These are phyloP conservation scores for Pyrus betulifolia DNA, from an alignment of 306 rosid genomes.

Conservation along the genomic window DNA sequence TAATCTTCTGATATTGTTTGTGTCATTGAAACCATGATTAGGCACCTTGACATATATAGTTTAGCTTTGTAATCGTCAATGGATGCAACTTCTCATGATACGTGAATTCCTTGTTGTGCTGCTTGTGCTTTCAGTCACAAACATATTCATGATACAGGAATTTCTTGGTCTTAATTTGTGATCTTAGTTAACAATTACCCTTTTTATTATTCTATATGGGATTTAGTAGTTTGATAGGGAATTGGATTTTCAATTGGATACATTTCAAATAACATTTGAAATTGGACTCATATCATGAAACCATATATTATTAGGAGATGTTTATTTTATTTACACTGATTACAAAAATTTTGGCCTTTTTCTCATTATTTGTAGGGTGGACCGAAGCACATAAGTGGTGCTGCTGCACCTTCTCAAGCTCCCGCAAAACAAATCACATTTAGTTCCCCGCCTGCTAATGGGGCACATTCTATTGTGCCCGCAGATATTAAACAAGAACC, in stretches of 20 bases:
- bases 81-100: neutral
- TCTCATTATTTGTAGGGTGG: constrained; percentile 48
- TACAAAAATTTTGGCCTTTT: neutral
- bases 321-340: neutral
- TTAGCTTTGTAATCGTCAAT: neutral
- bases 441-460: constrained; percentile 23
- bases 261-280: neutral
- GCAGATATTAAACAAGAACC: constrained; percentile 29
- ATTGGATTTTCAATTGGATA: no score
- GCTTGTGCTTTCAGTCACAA: neutral
- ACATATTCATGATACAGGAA: neutral
- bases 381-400: constrained; percentile 42
- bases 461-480: constrained; percentile 21
- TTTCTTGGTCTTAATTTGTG: neutral
- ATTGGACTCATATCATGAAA: neutral
- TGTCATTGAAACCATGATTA: neutral
- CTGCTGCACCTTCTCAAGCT: constrained; percentile 32
- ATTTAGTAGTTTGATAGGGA: neutral
- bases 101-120: neutral
- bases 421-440: constrained; percentile 31
- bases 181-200: neutral
- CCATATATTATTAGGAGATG: neutral
- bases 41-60: neutral
- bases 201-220: neutral
- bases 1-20: neutral